These are phyloP conservation scores for Scheffersomyces parashehatae DNA, from an alignment of 1,139 yeast species.

Conservation along the genomic window DNA sequence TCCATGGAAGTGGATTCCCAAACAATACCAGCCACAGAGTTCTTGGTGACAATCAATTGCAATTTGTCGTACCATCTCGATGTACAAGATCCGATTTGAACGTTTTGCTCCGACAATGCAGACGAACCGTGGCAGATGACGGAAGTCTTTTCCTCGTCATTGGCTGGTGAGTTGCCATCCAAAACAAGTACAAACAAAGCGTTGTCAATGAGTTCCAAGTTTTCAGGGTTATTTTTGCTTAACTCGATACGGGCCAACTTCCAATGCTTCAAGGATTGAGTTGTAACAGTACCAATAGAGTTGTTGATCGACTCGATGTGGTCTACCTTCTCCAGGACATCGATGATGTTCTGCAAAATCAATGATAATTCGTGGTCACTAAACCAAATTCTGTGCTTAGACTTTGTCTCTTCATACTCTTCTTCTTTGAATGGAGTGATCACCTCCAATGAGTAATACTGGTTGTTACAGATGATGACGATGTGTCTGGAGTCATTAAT, in stretches of 20 bases:
- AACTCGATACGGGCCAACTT: constrained; percentile 55
- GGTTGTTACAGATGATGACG: constrained; percentile 59
- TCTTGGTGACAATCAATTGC: constrained; percentile 66
- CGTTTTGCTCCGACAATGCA: constrained; percentile 49
- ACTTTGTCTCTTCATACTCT: constrained; percentile 23
- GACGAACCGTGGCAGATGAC: constrained; percentile 70
- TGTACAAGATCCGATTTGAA: constrained; percentile 74
- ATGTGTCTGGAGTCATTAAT: constrained; percentile 48
- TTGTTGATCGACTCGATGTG: constrained; percentile 47
- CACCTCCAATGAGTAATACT: constrained; percentile 63
- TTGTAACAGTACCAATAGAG: constrained; percentile 69
- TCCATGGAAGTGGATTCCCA: constrained; percentile 80
- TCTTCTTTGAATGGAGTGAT: constrained; percentile 39
- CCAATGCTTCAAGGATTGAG: constrained; percentile 68
- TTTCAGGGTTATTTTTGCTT: constrained; percentile 43
- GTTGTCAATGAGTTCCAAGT: constrained; percentile 53
- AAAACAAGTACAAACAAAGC: constrained; percentile 70
- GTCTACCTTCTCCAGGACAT: constrained; percentile 40
- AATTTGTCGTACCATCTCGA: constrained; percentile 81
- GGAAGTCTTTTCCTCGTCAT: constrained; percentile 48
- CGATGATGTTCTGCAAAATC: constrained; percentile 50
- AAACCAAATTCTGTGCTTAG: constrained; percentile 41
- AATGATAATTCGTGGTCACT: constrained; percentile 56
- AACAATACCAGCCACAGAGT: constrained; percentile 73
- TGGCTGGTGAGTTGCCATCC: constrained; percentile 55